Evolutionary conservation across 2,329 filamentous ascomycete genomes (phyloP).

Genomic region (Cercospora canescens): DNA sequence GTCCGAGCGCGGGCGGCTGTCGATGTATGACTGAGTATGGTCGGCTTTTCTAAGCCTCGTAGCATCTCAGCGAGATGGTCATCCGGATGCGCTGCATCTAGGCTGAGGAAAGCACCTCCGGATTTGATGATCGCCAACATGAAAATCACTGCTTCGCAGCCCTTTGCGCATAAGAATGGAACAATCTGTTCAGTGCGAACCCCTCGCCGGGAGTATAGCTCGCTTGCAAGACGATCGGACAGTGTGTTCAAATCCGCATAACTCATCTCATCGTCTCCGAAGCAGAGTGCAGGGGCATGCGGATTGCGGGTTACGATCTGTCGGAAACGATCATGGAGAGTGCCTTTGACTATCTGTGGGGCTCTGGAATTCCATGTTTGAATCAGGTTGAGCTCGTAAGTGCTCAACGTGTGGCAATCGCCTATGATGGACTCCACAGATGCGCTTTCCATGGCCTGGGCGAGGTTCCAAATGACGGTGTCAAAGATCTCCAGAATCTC

Average conservation of each 20-base stretch:
- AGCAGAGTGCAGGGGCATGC: neutral
- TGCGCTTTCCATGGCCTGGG: neutral
- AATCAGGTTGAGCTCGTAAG: neutral
- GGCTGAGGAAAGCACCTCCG: neutral
- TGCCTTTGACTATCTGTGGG: neutral
- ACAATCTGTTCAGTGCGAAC: neutral
- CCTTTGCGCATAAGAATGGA: neutral
- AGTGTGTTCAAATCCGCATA: neutral
- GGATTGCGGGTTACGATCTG: neutral
- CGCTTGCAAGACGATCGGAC: neutral
- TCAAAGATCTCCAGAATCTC: neutral
- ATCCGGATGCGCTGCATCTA: neutral
- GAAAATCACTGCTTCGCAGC: neutral
- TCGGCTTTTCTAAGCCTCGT: neutral
- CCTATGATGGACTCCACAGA: neutral
- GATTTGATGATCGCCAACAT: neutral
- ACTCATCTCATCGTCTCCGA: neutral
- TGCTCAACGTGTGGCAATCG: neutral
- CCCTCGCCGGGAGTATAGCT: neutral
- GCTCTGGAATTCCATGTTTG: neutral
- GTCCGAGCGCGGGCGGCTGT: neutral
- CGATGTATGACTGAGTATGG: neutral
- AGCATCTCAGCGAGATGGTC: neutral
- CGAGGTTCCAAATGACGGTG: neutral
- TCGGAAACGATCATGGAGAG: neutral